A percentile compares a stretch with the other conserved stretches of the same genome.
Evolutionary conservation across 805 yeast genomes (phyloP).

Genomic region (Myxozyma melibiosi): DNA sequence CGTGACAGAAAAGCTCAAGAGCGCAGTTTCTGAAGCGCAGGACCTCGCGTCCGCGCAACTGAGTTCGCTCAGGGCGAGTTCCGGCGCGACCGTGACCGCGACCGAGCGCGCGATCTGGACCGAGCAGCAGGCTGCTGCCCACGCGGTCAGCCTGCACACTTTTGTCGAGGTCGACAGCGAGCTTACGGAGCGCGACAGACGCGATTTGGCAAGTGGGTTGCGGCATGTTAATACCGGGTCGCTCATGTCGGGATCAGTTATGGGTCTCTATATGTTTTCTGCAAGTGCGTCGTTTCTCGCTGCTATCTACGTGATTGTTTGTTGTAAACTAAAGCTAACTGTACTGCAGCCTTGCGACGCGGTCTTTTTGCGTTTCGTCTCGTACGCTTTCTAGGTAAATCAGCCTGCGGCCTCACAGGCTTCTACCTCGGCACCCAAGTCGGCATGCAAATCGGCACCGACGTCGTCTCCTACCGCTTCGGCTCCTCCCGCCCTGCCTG

Average conservation of each 20-base stretch:
- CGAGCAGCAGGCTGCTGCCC: not conserved
- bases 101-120: not conserved
- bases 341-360: conserved; percentile 2
- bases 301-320: not conserved
- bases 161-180: conserved; percentile 14
- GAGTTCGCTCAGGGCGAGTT: too few species aligned
- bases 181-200: conserved; percentile 13
- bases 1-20: too few species aligned
- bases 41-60: too few species aligned
- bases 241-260: conserved; percentile 11
- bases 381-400: conserved; percentile 4
- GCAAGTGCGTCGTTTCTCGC: not conserved
- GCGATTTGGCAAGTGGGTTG: conserved; percentile 8
- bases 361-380: not conserved
- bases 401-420: conserved; percentile 12
- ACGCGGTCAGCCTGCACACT: conserved; percentile 1
- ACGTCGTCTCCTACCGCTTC: conserved; percentile 7
- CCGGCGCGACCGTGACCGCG: too few species aligned
- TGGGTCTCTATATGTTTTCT: conserved; percentile 9
- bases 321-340: not conserved
- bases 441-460: conserved; percentile 17
- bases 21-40: too few species aligned
- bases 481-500: conserved; percentile 5
- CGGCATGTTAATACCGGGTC: conserved; percentile 18
- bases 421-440: conserved; percentile 21